Evolutionary conservation across 2,329 filamentous ascomycete genomes (phyloP).

Genomic region (Aspergillus flavus): DNA sequence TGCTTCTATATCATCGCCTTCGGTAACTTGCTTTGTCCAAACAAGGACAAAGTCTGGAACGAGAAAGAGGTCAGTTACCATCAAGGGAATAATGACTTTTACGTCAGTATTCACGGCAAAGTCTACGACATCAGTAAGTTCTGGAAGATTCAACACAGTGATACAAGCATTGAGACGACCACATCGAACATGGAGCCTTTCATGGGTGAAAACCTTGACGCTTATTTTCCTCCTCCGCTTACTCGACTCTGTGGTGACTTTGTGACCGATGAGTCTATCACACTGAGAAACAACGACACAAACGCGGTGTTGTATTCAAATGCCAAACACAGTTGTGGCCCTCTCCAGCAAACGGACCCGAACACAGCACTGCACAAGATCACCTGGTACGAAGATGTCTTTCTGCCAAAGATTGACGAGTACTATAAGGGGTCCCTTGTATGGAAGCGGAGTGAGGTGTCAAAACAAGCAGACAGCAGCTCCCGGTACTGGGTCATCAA

Average conservation of each 20-base stretch:
- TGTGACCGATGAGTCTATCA: conserved; percentile 60
- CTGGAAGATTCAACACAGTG: conserved; percentile 82
- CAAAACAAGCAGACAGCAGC: conserved; percentile 65
- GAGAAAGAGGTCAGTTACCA: conserved; percentile 70
- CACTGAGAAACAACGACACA: conserved; percentile 62
- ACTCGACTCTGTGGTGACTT: conserved; percentile 73
- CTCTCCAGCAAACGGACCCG: conserved; percentile 55
- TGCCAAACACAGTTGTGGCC: conserved; percentile 73
- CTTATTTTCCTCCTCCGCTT: conserved; percentile 83
- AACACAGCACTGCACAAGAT: conserved; percentile 61
- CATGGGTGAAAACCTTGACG: conserved; percentile 75
- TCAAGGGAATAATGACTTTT: conserved; percentile 74
- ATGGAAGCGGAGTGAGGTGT: conserved; percentile 62
- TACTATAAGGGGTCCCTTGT: conserved; percentile 89
- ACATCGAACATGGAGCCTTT: conserved; percentile 72
- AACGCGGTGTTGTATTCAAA: conserved; percentile 58
- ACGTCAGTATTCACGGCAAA: conserved; percentile 80
- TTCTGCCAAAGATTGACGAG: conserved; percentile 77
- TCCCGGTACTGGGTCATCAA: conserved; percentile 80
- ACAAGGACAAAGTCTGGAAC: conserved; percentile 88
- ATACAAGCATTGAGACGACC: conserved; percentile 63
- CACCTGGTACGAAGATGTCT: conserved; percentile 76
- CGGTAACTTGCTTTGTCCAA: conserved; percentile 82
- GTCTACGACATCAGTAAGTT: conserved; percentile 94
- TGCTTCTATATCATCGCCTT: conserved; percentile 93